These are phyloP conservation scores for Aspergillus aculeatus DNA, from an alignment of 2,329 filamentous ascomycete species.

Conservation along the genomic window DNA sequence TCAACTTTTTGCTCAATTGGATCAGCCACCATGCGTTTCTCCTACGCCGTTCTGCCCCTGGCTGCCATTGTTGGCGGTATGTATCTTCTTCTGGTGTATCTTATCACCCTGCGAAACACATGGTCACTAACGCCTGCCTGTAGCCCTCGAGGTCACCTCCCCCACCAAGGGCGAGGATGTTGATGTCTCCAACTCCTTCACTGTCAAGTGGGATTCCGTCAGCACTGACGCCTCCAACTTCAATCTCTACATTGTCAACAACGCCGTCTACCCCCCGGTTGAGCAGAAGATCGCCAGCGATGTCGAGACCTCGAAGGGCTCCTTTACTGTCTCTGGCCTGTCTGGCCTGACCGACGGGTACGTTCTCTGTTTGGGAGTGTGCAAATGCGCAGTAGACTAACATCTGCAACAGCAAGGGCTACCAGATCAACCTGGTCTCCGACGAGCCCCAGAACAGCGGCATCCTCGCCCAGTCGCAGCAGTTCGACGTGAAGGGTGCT, in stretches of 20 bases:
- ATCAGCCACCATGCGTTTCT: conserved; percentile 29
- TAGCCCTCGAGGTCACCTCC: conserved; percentile 37
- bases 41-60: conserved; percentile 26
- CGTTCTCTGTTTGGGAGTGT: background rate
- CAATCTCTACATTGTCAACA: conserved; percentile 44
- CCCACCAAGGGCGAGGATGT: conserved; percentile 32
- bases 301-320: conserved; percentile 37
- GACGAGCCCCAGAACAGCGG: conserved; percentile 35
- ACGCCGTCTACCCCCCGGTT: conserved; percentile 35
- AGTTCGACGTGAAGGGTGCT: conserved; percentile 31
- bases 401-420: conserved; percentile 27
- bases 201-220: conserved; percentile 42
- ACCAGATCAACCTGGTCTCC: conserved; percentile 44
- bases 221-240: conserved; percentile 42
- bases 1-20: background rate
- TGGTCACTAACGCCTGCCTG: background rate
- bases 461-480: conserved; percentile 43
- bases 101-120: background rate
- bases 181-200: conserved; percentile 34
- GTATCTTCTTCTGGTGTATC: background rate
- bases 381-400: background rate
- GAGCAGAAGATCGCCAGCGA: conserved; percentile 34
- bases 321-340: conserved; percentile 36
- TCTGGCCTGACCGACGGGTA: conserved; percentile 27
- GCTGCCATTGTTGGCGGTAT: conserved; percentile 30